Percentiles rank a stretch among this genome's conserved stretches.
Conservation (phyloP, 306 rosid genomes). For the Sicyos baderoa region DNA sequence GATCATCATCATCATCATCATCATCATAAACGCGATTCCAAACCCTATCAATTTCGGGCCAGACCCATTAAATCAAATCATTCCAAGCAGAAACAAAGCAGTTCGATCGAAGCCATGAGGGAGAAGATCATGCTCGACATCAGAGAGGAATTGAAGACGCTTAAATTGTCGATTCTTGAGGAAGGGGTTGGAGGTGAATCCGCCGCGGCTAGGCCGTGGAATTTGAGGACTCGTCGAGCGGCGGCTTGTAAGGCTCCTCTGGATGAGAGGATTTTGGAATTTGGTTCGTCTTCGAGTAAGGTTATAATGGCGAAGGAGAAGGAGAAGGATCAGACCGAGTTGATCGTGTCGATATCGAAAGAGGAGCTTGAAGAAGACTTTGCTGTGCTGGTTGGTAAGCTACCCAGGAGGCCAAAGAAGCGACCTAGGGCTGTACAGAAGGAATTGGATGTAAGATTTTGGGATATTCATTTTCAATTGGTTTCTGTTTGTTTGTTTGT, state of each 20-base stretch:
- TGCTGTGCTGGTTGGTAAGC: slow-evolving; percentile 32
- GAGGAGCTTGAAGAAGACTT: slow-evolving; percentile 49
- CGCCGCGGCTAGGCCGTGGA: slow-evolving; percentile 38
- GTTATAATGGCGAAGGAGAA: slow-evolving; percentile 5
- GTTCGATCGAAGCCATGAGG: slow-evolving; percentile 21
- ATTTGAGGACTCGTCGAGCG: slow-evolving; percentile 53
- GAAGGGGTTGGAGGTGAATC: slow-evolving; percentile 24
- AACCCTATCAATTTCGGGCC: slow-evolving; percentile 9
- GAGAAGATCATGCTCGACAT: slow-evolving; percentile 31
- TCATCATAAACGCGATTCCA: slow-evolving; percentile 20
- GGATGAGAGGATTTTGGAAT: slow-evolving; percentile 27
- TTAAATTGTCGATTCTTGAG: slow-evolving; percentile 28
- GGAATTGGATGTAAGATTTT: slow-evolving; percentile 40
- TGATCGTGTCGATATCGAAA: slow-evolving; percentile 37
- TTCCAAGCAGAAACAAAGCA: slow-evolving; percentile 19
- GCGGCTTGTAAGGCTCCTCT: slow-evolving; percentile 43
- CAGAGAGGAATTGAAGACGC: slow-evolving; percentile 32
- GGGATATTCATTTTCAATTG: neutral
- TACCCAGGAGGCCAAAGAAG: slow-evolving; percentile 49
- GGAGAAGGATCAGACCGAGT: slow-evolving; percentile 25
- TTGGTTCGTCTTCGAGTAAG: slow-evolving; percentile 27
- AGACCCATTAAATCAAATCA: slow-evolving; percentile 20
- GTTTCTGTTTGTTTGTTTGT: neutral
- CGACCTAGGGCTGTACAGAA: slow-evolving; percentile 46
- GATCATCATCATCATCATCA: slow-evolving; percentile 11